phyloP scores from a whole-genome alignment of 495 filamentous ascomycete species.

The Lindgomyces ingoldianus region DNA sequence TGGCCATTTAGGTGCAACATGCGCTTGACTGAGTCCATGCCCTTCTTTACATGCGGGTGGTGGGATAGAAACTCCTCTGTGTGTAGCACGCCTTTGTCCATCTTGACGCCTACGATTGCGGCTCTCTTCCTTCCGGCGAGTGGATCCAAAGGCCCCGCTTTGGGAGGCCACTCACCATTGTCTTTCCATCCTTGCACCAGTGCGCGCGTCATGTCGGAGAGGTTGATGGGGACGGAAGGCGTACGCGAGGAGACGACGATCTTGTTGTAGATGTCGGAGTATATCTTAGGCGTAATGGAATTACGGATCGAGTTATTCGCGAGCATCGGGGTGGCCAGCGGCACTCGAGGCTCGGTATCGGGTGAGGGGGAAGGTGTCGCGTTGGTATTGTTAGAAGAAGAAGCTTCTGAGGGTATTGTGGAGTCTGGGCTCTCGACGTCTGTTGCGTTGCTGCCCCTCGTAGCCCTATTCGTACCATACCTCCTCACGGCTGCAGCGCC shows the following conservation, averaged over 20 bases:
- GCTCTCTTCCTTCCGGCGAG: slow-evolving; percentile 34
- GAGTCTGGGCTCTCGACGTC: not conserved
- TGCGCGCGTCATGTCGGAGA: slow-evolving; percentile 74
- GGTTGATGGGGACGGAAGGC: slow-evolving; percentile 83
- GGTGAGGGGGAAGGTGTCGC: not conserved
- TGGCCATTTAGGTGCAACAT: slow-evolving; percentile 39
- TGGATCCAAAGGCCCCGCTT: slow-evolving; percentile 42
- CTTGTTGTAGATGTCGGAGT: slow-evolving; percentile 85
- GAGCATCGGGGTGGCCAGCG: slow-evolving; percentile 63
- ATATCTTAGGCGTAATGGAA: slow-evolving; percentile 68
- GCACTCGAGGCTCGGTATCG: slow-evolving; percentile 35
- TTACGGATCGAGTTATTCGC: slow-evolving; percentile 68
- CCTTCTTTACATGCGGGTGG: slow-evolving; percentile 39
- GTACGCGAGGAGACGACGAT: slow-evolving; percentile 74
- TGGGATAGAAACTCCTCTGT: slow-evolving; percentile 26
- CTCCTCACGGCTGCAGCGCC: slow-evolving; percentile 55
- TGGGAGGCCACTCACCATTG: slow-evolving; percentile 92
- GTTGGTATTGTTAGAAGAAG: not conserved
- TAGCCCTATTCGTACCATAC: slow-evolving; percentile 1
- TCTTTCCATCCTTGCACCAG: slow-evolving; percentile 91
- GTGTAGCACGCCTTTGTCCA: slow-evolving; percentile 1
- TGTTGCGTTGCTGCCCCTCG: not conserved
- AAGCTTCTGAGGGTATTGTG: not conserved
- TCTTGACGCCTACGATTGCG: slow-evolving; percentile 12
- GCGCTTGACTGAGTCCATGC: slow-evolving; percentile 38